Percentiles rank a stretch among this genome's conserved stretches.
These are phyloP conservation scores for Ottelia alismoides DNA, from an alignment of 106 monocot genomes.

Conservation along the genomic window DNA sequence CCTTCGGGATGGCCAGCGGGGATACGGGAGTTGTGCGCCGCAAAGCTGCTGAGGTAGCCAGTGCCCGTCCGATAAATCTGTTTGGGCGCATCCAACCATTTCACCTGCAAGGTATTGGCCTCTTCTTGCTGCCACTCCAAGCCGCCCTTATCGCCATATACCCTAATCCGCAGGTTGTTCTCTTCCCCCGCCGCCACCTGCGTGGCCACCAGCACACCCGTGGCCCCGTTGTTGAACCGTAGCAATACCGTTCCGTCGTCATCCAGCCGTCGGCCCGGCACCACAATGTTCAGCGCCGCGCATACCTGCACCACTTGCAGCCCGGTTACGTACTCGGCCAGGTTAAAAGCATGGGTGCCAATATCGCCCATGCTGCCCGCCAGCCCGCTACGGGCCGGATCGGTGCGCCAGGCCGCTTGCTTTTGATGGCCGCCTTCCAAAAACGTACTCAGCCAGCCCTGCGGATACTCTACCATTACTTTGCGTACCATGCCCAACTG, in stretches of 20 bases:
- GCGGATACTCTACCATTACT: not conserved
- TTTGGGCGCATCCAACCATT: not conserved
- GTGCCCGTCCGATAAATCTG: not conserved
- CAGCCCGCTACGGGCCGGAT: not conserved
- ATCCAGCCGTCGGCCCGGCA: not conserved
- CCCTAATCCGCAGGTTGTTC: not conserved
- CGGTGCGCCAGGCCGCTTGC: not conserved
- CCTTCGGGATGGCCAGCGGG: not conserved
- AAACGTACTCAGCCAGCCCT: not conserved
- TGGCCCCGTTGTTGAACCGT: not conserved
- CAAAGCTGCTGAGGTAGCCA: not conserved
- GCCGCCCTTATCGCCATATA: not conserved
- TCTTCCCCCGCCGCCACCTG: not conserved
- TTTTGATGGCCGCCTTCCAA: not conserved
- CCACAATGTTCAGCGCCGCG: not conserved
- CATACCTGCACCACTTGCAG: not conserved
- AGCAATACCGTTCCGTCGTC: not conserved
- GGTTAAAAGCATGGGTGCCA: not conserved
- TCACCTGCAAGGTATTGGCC: not conserved
- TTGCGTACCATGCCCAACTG: not conserved
- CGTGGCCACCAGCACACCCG: not conserved
- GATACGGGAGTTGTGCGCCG: not conserved
- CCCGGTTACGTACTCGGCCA: not conserved
- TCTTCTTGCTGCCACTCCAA: not conserved
- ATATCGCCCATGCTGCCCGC: not conserved